Percentiles rank a stretch among this genome's conserved stretches.
phyloP scores from a whole-genome alignment of 805 yeast species.

The Hermanozyma aechmeae region DNA sequence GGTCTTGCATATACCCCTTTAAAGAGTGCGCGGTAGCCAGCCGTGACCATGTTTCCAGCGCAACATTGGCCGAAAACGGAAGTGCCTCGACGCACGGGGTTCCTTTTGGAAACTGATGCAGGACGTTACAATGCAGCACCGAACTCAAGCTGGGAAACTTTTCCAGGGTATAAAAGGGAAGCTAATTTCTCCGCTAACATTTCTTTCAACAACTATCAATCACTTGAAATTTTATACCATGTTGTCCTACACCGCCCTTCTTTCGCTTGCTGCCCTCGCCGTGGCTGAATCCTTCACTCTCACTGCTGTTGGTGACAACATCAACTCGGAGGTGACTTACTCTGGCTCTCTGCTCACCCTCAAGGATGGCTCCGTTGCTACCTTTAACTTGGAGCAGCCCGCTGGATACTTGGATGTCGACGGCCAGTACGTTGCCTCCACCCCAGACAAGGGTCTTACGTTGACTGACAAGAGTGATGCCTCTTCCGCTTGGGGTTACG shows the following conservation, averaged over 20 bases:
- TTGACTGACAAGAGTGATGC: constrained; percentile 10
- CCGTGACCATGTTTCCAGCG: too few species aligned
- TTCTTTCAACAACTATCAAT: too few species aligned
- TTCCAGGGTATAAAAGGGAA: too few species aligned
- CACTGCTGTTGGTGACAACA: constrained; percentile 16
- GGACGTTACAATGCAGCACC: too few species aligned
- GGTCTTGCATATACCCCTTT: too few species aligned
- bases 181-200: too few species aligned
- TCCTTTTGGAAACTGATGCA: too few species aligned
- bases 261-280: constrained; percentile 16
- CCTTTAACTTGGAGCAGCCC: constrained; percentile 20
- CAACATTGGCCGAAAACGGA: too few species aligned
- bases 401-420: constrained; percentile 17
- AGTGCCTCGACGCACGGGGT: too few species aligned
- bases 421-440: constrained; percentile 10
- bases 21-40: too few species aligned
- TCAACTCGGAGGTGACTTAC: constrained; percentile 12
- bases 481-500: constrained; percentile 18
- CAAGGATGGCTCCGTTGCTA: constrained; percentile 9
- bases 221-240: not conserved
- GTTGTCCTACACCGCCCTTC: constrained; percentile 5
- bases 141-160: too few species aligned
- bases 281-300: constrained; percentile 22
- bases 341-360: constrained; percentile 9
- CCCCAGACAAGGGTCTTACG: constrained; percentile 8